Conservation (phyloP, 2,329 filamentous ascomycete genomes). For the Graphilbum fragrans region DNA sequence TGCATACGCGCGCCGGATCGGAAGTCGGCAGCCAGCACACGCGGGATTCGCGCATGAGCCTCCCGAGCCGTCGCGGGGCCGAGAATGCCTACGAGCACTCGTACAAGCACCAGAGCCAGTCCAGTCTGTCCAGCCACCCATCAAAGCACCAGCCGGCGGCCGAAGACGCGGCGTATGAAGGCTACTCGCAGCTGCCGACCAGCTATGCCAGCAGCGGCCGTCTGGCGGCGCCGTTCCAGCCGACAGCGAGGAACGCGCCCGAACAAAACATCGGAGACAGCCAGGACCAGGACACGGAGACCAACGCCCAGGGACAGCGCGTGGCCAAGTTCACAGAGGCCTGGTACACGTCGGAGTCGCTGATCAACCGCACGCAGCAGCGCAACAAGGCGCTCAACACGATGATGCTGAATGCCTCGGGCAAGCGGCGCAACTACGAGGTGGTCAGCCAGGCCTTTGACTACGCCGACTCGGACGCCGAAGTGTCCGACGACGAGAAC, state of each 20-base stretch:
- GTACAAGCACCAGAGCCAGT: too few species aligned
- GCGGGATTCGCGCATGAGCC: conserved; percentile 40
- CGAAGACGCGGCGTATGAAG: conserved; percentile 25
- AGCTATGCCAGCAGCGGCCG: conserved; percentile 13
- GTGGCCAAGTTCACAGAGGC: conserved; percentile 38
- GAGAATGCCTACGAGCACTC: too few species aligned
- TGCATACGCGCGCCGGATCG: conserved; percentile 55
- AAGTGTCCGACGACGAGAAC: conserved; percentile 22
- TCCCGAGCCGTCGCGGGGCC: conserved; percentile 42
- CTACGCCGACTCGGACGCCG: conserved; percentile 10
- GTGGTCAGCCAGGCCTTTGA: conserved; percentile 33
- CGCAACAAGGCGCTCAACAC: conserved; percentile 31
- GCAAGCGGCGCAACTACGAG: conserved; percentile 29
- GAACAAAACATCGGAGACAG: not conserved
- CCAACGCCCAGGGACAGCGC: conserved; percentile 19
- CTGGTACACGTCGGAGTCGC: conserved; percentile 41
- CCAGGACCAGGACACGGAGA: conserved; percentile 14
- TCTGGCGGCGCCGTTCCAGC: not conserved
- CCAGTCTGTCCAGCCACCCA: not conserved
- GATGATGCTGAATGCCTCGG: conserved; percentile 16
- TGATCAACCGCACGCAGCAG: conserved; percentile 41
- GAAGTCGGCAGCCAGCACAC: conserved; percentile 39
- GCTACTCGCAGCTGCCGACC: conserved; percentile 13
- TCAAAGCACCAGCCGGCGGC: too few species aligned
- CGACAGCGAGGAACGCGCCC: not conserved